Base-by-base conservation (phyloP, 768 basidiomycete species). In the Naganishia antarctica region DNA sequence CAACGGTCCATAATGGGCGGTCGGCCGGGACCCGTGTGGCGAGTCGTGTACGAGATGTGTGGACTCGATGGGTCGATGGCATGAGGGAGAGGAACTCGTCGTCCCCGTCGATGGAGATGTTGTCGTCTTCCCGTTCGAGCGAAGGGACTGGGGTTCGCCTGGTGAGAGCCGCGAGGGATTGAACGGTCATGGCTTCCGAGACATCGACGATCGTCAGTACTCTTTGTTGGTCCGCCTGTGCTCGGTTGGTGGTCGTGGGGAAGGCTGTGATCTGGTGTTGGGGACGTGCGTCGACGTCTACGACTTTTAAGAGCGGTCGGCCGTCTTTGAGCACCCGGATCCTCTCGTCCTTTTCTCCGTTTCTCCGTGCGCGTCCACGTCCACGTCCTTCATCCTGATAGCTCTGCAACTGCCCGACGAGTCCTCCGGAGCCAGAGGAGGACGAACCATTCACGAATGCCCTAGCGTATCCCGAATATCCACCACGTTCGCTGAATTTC, bases 331-430 rank as follows among this genome's bases (percentile, higher is more conserved):
- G 23, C 43, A 40, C 51, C 31, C 46, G 21, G 18, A 63, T 28
- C 31, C 62, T 12, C 16, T 51, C 62, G 4, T 25, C 40, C 31
- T 34, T 26, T 8, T 16, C 11, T 29, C 8, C 11, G 31, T 26
- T 4, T 23, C n/a, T 25, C 13, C 4, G 12, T 15, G 31, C 15
- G n/a, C 15, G n/a, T 8, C 21, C 15, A 21, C 23, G n/a, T 57
- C 3, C 37, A 12, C 53, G 53, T 6, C 23, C 53, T 8, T 18
- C 37, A 6, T 57, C 34, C 16, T 37, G 25, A 23, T 37, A 25
- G 11, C 47, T 28, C 31, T 57, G 53, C 31, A 57, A 26, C 15
- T 57, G 53, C 31, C 67, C 61, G 57, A 66, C 44, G 16, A 68
- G 58, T n/a, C 40, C 44, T 21, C 69, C 63, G 8, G 61, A 32